Evolutionary conservation across 2,329 filamentous ascomycete species (phyloP).

Genomic region (Onygenales sp.): DNA sequence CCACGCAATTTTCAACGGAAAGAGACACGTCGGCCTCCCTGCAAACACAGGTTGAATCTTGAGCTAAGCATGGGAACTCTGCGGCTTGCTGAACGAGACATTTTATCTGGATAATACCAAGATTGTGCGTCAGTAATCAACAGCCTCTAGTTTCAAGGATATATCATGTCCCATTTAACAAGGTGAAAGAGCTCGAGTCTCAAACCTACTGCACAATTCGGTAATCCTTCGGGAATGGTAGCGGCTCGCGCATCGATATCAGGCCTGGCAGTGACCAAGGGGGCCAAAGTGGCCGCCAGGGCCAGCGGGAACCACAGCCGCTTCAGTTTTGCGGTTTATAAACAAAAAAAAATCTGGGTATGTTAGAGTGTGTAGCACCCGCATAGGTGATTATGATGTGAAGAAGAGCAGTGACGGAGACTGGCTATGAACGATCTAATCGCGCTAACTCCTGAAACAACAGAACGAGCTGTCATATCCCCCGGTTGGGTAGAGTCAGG

Average conservation of each 20-base stretch:
- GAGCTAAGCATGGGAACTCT: not conserved
- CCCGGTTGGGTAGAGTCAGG: not conserved
- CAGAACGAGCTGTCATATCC: not conserved
- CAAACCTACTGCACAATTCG: not conserved
- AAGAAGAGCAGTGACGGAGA: not conserved
- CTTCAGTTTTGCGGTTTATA: constrained; percentile 1
- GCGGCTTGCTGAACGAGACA: not conserved
- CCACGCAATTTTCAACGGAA: not conserved
- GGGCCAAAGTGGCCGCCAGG: not conserved
- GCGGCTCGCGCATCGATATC: not conserved
- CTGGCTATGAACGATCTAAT: not conserved
- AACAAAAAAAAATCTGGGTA: not conserved
- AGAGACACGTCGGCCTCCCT: not conserved
- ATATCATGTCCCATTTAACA: not conserved
- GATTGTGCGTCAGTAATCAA: not conserved
- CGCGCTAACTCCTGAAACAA: not conserved
- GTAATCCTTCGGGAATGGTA: not conserved
- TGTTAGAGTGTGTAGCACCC: not conserved
- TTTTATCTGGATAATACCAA: not conserved
- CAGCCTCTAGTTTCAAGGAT: not conserved
- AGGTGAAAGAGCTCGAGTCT: not conserved
- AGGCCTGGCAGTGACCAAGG: not conserved
- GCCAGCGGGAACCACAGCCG: not conserved
- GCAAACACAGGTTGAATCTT: not conserved
- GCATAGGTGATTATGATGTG: not conserved